These are phyloP conservation scores for Lumnitzera littorea DNA, from an alignment of 345 rosid species.

Conservation along the genomic window DNA sequence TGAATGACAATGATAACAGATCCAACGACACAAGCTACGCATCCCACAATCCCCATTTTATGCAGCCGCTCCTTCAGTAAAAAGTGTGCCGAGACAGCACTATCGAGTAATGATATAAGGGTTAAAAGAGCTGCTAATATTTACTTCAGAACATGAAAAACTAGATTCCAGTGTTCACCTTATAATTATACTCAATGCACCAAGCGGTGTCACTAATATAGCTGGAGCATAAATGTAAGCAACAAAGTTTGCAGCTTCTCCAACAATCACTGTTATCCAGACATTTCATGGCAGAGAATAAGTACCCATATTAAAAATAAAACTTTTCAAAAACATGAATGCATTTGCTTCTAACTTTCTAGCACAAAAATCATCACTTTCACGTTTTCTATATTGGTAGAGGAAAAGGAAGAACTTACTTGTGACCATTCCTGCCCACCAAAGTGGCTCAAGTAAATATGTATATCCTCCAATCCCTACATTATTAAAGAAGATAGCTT, in stretches of 20 bases:
- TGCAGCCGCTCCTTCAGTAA: constrained; percentile 65
- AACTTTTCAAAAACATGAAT: constrained; percentile 7
- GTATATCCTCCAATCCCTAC: constrained; percentile 86
- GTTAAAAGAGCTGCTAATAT: constrained; percentile 4
- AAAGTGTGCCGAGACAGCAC: constrained; percentile 88
- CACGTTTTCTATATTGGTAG: background rate
- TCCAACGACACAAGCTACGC: constrained; percentile 81
- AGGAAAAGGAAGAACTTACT: constrained; percentile 37
- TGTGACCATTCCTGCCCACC: constrained; percentile 94
- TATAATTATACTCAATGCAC: constrained; percentile 81
- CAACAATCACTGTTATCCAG: constrained; percentile 52
- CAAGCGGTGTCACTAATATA: constrained; percentile 85
- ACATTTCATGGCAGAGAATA: too few species aligned
- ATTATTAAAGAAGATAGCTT: constrained; percentile 10
- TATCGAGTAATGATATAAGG: constrained; percentile 18
- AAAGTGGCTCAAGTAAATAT: constrained; percentile 83
- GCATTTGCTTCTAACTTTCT: background rate
- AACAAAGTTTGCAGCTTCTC: constrained; percentile 87
- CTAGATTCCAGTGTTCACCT: constrained; percentile 32
- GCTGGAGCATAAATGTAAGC: constrained; percentile 96
- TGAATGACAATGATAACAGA: constrained; percentile 82
- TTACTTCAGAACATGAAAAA: background rate
- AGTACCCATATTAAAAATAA: too few species aligned
- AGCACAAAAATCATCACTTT: background rate
- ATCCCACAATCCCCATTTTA: constrained; percentile 78